phyloP scores from a whole-genome alignment of 257 asterid genomes.

The Pogostemon cablin region DNA sequence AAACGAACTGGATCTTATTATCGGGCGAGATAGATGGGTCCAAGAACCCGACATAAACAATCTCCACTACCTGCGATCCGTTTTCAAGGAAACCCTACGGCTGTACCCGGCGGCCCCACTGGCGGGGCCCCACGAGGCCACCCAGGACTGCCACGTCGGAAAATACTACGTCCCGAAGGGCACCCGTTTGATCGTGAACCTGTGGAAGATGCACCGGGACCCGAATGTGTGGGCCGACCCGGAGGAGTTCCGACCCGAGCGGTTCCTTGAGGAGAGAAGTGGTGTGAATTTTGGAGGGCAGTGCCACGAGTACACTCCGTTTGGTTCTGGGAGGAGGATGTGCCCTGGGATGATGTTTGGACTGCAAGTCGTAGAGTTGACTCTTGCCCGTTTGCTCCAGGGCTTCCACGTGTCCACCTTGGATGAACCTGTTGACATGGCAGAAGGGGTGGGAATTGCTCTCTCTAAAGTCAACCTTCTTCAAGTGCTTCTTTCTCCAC shows the following conservation, averaged over 20 bases:
- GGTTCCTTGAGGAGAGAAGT: conserved; percentile 38
- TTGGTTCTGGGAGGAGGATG: conserved; percentile 56
- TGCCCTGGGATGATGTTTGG: conserved; percentile 50
- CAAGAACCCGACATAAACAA: conserved; percentile 54
- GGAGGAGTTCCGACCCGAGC: conserved; percentile 47
- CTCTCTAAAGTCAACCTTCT: conserved; percentile 56
- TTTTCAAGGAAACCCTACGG: conserved; percentile 54
- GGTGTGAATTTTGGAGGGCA: conserved; percentile 39
- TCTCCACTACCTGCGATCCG: conserved; percentile 47
- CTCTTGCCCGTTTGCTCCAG: conserved; percentile 57
- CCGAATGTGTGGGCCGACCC: conserved; percentile 50
- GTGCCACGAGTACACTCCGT: conserved; percentile 49
- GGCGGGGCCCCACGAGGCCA: conserved; percentile 56
- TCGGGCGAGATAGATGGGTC: conserved; percentile 47
- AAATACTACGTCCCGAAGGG: conserved; percentile 40
- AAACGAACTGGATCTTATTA: conserved; percentile 40
- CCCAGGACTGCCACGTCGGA: conserved; percentile 44
- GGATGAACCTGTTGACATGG: conserved; percentile 48
- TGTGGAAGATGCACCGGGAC: conserved; percentile 61
- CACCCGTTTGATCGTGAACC: conserved; percentile 49
- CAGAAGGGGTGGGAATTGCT: conserved; percentile 52
- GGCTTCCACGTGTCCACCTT: conserved; percentile 43
- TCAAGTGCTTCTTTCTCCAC: conserved; percentile 45
- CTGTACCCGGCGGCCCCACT: conserved; percentile 67
- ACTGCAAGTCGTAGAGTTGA: conserved; percentile 36